Evolutionary conservation across 768 basidiomycete species (phyloP).

Genomic region (Chlorophyllum brunneum): DNA sequence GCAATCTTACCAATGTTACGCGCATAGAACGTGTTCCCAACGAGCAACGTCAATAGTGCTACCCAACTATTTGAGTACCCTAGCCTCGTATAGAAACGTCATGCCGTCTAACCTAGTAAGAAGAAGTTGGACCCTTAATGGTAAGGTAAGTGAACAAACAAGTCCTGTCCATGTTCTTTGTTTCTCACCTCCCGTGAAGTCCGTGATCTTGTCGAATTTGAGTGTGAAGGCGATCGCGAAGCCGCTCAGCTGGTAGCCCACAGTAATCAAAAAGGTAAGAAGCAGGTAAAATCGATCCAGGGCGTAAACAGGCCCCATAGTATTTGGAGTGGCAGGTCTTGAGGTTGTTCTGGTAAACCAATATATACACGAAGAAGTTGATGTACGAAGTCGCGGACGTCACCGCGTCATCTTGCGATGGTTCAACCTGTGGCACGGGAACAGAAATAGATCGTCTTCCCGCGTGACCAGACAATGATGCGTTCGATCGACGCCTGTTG

Average conservation of each 20-base stretch:
- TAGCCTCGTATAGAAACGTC: background rate
- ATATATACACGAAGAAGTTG: background rate
- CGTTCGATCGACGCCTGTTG: too few relatives aligned
- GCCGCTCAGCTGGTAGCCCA: constrained; percentile 56
- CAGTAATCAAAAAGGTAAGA: constrained; percentile 47
- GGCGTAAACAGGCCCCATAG: constrained; percentile 37
- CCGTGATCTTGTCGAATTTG: constrained; percentile 73
- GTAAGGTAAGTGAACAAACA: background rate
- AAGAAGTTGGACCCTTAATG: constrained; percentile 61
- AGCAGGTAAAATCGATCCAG: constrained; percentile 48
- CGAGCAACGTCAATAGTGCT: constrained; percentile 60
- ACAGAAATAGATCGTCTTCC: too few relatives aligned
- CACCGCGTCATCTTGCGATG: background rate
- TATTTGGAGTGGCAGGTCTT: background rate
- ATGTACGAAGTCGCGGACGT: background rate
- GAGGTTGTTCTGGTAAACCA: background rate
- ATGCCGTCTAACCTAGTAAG: constrained; percentile 41
- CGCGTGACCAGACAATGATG: too few relatives aligned
- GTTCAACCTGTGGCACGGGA: too few relatives aligned
- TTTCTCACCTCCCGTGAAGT: constrained; percentile 53
- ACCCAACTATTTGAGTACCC: constrained; percentile 6
- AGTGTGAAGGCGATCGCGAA: constrained; percentile 67
- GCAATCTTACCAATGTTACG: constrained; percentile 42
- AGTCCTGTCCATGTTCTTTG: background rate
- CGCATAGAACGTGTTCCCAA: constrained; percentile 57